phyloP scores from a whole-genome alignment of 1,139 yeast species.

The Blastobotrys elegans region DNA sequence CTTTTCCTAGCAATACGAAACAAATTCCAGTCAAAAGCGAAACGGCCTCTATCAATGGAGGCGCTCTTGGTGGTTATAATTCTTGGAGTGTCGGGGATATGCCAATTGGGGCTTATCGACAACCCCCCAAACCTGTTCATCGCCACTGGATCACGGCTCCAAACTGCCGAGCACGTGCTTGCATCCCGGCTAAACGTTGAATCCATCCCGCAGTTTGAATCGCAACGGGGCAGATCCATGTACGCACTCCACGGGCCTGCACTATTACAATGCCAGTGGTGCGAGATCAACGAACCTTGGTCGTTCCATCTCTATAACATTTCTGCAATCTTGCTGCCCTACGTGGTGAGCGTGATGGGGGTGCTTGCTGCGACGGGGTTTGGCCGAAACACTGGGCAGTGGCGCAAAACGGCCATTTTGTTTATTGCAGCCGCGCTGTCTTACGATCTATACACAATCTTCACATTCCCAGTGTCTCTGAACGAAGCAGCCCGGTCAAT shows the following conservation, averaged over 20 bases:
- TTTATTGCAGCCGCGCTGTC: conserved; percentile 10
- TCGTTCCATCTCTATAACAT: conserved; percentile 22
- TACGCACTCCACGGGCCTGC: conserved; percentile 28
- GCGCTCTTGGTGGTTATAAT: background rate
- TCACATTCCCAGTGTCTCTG: conserved; percentile 12
- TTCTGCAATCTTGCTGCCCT: conserved; percentile 23
- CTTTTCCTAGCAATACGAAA: background rate
- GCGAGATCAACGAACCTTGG: conserved; percentile 18
- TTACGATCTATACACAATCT: conserved; percentile 14
- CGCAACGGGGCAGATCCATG: conserved; percentile 22
- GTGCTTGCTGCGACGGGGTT: conserved; percentile 21
- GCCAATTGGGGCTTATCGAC: conserved; percentile 6
- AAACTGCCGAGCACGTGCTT: conserved; percentile 23
- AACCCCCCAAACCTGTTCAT: conserved; percentile 14
- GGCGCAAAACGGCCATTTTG: conserved; percentile 16
- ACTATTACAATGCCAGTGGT: conserved; percentile 26
- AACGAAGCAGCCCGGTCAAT: conserved; percentile 14
- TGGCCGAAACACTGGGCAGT: conserved; percentile 17
- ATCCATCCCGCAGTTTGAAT: conserved; percentile 18
- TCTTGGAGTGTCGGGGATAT: background rate
- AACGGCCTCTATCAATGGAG: background rate
- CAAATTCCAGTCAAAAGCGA: background rate
- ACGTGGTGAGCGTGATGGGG: conserved; percentile 20
- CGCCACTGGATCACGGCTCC: conserved; percentile 22
- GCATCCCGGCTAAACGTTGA: conserved; percentile 18